A percentile compares a stretch with the other conserved stretches of the same genome.
Conservation (phyloP, 306 rosid species). For the Cotoneaster glaucophyllus region DNA sequence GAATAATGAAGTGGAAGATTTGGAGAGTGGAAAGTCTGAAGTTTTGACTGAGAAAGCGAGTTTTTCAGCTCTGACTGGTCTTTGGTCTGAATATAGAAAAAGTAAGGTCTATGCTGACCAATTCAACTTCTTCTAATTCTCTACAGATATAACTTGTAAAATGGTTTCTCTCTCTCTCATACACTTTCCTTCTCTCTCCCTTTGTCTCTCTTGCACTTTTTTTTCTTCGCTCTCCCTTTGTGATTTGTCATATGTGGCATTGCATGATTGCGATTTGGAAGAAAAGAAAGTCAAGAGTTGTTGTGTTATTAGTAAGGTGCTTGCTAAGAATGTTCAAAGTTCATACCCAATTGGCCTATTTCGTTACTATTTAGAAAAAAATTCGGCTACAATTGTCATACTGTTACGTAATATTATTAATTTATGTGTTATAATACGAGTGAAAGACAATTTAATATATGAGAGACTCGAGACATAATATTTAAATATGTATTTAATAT, state of each 20-base stretch:
- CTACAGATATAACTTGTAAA: not conserved
- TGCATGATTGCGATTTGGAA: not conserved
- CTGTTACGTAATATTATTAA: too few relatives aligned
- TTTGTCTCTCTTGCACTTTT: too few relatives aligned
- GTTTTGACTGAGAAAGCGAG: conserved; percentile 53
- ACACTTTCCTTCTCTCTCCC: too few relatives aligned
- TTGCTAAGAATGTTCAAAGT: conserved; percentile 33
- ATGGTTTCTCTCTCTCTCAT: not conserved
- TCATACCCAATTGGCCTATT: too few relatives aligned
- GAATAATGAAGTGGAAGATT: not conserved
- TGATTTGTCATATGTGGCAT: conserved; percentile 18
- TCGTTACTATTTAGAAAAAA: too few relatives aligned
- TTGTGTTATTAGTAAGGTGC: too few relatives aligned
- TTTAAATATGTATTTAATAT: too few relatives aligned
- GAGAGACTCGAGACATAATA: not conserved
- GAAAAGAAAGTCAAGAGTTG: not conserved
- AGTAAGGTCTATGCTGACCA: conserved; percentile 37
- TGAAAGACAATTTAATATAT: not conserved
- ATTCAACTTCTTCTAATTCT: conserved; percentile 9
- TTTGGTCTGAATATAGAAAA: conserved; percentile 21
- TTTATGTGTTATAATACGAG: too few relatives aligned
- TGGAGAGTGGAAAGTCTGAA: conserved; percentile 19
- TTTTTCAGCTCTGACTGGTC: conserved; percentile 52
- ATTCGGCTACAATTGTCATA: too few relatives aligned
- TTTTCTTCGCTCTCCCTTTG: too few relatives aligned